Percentiles rank a stretch among this genome's conserved stretches.
Conservation (phyloP, 306 rosid genomes). For the Pueraria montana region DNA sequence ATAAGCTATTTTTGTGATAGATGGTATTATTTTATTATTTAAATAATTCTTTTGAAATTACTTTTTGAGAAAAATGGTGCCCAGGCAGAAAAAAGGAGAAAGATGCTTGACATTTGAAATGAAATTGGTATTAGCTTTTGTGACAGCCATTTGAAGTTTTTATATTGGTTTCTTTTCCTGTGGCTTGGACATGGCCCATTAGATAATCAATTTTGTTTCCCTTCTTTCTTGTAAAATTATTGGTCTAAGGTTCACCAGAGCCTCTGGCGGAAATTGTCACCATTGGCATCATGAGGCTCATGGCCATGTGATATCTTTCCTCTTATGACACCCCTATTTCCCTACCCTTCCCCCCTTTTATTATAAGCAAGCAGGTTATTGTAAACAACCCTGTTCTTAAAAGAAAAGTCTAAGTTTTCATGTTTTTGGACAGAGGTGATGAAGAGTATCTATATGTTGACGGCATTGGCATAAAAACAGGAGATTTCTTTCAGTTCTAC, state of each 20-base stretch:
- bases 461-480: conserved; percentile 74
- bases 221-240: not conserved
- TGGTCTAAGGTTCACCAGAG: not conserved
- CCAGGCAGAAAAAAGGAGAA: not conserved
- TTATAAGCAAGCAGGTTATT: not conserved
- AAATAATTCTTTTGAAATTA: not conserved
- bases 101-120: conserved; percentile 19
- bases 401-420: not conserved
- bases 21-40: not conserved
- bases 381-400: not conserved
- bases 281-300: not conserved
- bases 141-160: conserved; percentile 1
- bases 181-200: not conserved
- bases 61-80: not conserved
- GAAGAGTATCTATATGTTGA: conserved; percentile 74
- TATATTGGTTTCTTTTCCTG: conserved; percentile 29
- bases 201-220: not conserved
- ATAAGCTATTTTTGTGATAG: not conserved
- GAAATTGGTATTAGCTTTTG: conserved; percentile 11
- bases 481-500: conserved; percentile 79
- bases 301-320: not conserved
- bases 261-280: conserved; percentile 10
- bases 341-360: conserved; percentile 21
- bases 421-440: conserved; percentile 67
- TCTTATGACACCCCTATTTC: not conserved